Conservation (phyloP, 1,284 basidiomycete species). For the Xanthoconium separans region DNA sequence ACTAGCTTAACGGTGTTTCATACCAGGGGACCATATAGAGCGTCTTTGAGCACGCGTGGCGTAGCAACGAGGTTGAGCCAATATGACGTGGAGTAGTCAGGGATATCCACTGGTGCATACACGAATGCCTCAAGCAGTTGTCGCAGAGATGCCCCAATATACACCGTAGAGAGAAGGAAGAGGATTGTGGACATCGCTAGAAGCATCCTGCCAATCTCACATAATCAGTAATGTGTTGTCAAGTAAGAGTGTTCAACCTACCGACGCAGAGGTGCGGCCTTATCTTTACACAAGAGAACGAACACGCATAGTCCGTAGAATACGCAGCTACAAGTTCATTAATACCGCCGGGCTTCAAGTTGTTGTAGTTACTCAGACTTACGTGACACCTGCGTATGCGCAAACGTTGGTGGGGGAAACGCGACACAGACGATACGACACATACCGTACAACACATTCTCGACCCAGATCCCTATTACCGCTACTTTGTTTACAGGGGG, state of each 20-base stretch:
- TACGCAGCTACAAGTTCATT: neutral
- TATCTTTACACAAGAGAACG: neutral
- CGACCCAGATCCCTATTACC: constrained; percentile 5
- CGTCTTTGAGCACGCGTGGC: neutral
- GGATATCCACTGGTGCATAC: neutral
- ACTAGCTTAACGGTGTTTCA: neutral
- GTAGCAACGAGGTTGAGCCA: neutral
- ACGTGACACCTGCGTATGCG: neutral
- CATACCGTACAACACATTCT: constrained; percentile 5
- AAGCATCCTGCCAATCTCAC: constrained; percentile 4
- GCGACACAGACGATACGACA: neutral
- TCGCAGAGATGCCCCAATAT: neutral
- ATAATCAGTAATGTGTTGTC: too few species aligned
- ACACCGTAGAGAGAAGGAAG: constrained; percentile 1
- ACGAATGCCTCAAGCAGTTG: constrained; percentile 5
- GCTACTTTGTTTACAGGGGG: constrained; percentile 1
- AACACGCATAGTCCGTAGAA: constrained; percentile 1
- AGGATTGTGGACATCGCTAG: neutral
- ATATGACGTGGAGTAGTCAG: neutral
- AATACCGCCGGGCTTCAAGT: too few species aligned
- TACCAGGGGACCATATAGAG: neutral
- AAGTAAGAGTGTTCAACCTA: neutral
- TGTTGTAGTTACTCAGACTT: neutral
- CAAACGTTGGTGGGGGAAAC: neutral
- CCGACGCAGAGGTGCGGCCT: neutral